Base-by-base conservation (phyloP, 2,329 filamentous ascomycete genomes). In the Incumbomyces delicatus region DNA sequence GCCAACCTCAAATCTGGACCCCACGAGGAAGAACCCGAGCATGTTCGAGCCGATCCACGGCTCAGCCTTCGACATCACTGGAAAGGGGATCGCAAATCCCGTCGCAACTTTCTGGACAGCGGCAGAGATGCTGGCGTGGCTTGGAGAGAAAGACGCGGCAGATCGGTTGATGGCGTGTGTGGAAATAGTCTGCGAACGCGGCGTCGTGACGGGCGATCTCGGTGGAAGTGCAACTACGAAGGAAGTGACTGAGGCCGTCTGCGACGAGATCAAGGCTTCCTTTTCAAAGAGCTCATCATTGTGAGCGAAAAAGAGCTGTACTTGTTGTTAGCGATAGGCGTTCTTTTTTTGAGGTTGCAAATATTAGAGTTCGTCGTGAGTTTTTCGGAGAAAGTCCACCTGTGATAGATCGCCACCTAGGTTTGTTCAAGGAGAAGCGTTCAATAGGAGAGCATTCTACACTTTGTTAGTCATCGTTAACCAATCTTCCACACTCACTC, bases 81-180 rank as follows among this genome's bases (percentile, higher is more conserved):
- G 90, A 69, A 88, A 95, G 80, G 85, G 80, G 58, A 83, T 96
- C 59, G 92, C 92, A 63, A 98, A 98, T 80, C 92, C 92, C 53
- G 70, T 83, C 0, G 80, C 75, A 6, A 80, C 79, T 6, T 81
- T 83, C 60, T 85, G 81, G 81, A 81, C 79, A 1, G 80, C 77
- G 0, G 78, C 80, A 4, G 81, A 83, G 67, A 78, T 86, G 76
- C 68, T 83, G 11, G 64, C 72, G 34, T 81, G 80, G 73, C 60
- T 83, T n/a, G 79, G 79, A 0, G 66, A 79, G 48, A 69, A 73
- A 30, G 66, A 72, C 2, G 78, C 77, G 0, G 76, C 78, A 0
- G 71, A 75, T 47, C 63, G 65, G 36, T 63, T 83, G 17, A 73
- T 83, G 64, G 68, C 73, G 41, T 74, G 74, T 17, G 72, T 82